Base-by-base conservation (phyloP, 1,284 basidiomycete species). In the Omphalotus olearius region DNA sequence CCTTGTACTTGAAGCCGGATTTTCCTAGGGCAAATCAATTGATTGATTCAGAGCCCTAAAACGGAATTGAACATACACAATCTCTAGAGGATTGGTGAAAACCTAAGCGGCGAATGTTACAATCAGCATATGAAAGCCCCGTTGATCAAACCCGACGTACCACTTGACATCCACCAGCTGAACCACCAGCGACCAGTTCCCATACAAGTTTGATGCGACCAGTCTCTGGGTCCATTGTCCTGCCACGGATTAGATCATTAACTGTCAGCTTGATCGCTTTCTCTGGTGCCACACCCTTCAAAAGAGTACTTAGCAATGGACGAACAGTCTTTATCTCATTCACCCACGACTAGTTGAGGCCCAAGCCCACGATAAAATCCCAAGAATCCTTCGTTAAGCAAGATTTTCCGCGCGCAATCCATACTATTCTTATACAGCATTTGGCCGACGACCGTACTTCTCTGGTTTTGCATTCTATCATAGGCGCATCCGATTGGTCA, bases 211-310 rank as follows among this genome's bases (percentile, higher is more conserved):
- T 82, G 66, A 99, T 98, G 52, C 89, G 80, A 18, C 97, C 97
- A 6, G 95, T 98, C 67, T 96, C 92, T 28, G 93, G 91, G 69
- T 99, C 94, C 69, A 85, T 95, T 11, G 87, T 83, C 53, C 84
- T 80, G 16, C 82, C 78, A 50, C 96, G 85, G 33, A 99, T 80
- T 48, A 97, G 73, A 65, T 98, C 96, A 74, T 99, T 99, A 57
- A 99, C 88, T 2, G 96, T 97, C 53, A 95, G 73, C 69, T 99
- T 97, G 72, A 97, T 96, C 10, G 93, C 93, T 73, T 97, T 99
- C 70, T 99, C 96, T 11, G 96, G 96, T 11, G 96, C 97, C 39
- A 99, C 96, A 63, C 96, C 96, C 91, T 93, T 48, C n/a, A 35
- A 33, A 55, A 47, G 14, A 55, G 45, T 47, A 51, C 33, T 46